Base-by-base conservation (phyloP, 2,329 filamentous ascomycete species). In the Cercospora sp. region DNA sequence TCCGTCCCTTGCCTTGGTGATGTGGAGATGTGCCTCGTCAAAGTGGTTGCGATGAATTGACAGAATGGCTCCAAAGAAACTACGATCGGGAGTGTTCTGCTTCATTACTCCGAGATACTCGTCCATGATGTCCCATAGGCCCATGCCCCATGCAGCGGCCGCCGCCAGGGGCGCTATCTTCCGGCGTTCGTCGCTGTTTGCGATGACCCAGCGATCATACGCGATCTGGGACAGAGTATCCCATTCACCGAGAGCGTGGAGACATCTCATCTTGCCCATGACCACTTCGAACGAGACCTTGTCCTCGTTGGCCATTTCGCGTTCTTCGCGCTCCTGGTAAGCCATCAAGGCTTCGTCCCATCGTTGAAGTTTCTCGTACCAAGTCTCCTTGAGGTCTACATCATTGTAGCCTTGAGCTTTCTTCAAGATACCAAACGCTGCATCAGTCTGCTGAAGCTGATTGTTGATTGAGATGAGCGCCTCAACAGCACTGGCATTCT, bases 381-480 rank as follows among this genome's bases (percentile, higher is more conserved):
- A 99, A 0, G 94, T 97, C 81, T 99, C 95, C 68, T 96, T 93
- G 60, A 99, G 85, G 77, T 96, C 93, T 31, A 99, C 96, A 76
- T 99, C 95, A 73, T 92, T 92, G 79, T 98, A 99, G 53, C 93
- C 88, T 79, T 99, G 95, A 8, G 95, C 95, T 81, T 97, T 97
- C 61, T 95, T 90, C 66, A 99, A 85, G 69, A 99, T 99, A 80
- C 95, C 95, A 74, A 99, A 98, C 51, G 95, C 96, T 33, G 95
- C 96, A 80, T 99, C 95, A 86, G 95, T 97, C 79, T 99, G 95
- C 79, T 99, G 95, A 6, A 99, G 87, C 78, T 99, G 94, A 77
- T 99, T 99, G 81, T 99, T 99, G 83, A 99, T 99, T 70, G 94
- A 95, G 75, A 99, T 99, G 68, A 99, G 84, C 7, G 96, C 96